A percentile compares a stretch with the other conserved stretches of the same genome.
phyloP scores from a whole-genome alignment of 257 asterid species.

The Cruciata laevipes region DNA sequence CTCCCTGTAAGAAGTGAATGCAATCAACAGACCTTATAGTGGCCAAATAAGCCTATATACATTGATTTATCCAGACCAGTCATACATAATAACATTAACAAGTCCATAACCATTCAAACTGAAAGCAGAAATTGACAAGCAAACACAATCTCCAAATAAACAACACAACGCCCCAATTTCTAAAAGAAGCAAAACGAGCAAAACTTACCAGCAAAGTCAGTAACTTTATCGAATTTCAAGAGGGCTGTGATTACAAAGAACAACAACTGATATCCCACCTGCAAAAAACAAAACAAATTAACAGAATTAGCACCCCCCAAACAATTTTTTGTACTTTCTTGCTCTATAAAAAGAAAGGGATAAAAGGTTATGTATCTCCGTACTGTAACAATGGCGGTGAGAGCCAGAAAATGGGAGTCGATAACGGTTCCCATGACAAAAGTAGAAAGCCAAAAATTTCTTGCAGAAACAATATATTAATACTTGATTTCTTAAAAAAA shows the following conservation, averaged over 20 bases:
- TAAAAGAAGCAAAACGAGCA: background rate
- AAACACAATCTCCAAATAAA: background rate
- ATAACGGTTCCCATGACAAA: constrained; percentile 59
- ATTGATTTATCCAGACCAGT: background rate
- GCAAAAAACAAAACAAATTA: constrained; percentile 26
- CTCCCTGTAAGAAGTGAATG: constrained; percentile 42
- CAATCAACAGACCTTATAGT: background rate
- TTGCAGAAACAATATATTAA: background rate
- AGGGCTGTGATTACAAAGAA: constrained; percentile 89
- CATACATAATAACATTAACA: background rate
- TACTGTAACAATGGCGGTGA: constrained; percentile 93
- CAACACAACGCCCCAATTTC: background rate
- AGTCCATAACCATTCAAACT: background rate
- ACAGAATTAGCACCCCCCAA: background rate
- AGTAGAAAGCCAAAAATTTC: background rate
- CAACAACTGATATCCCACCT: constrained; percentile 77
- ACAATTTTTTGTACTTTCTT: background rate
- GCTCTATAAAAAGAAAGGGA: background rate
- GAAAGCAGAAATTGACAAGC: background rate
- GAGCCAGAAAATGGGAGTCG: constrained; percentile 81
- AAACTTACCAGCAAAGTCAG: constrained; percentile 83
- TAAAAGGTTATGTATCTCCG: background rate
- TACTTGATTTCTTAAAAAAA: background rate
- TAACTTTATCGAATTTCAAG: constrained; percentile 79
- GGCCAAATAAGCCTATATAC: background rate